These are phyloP conservation scores for Leccinum ochraceum DNA, from an alignment of 768 basidiomycete species.

Conservation along the genomic window DNA sequence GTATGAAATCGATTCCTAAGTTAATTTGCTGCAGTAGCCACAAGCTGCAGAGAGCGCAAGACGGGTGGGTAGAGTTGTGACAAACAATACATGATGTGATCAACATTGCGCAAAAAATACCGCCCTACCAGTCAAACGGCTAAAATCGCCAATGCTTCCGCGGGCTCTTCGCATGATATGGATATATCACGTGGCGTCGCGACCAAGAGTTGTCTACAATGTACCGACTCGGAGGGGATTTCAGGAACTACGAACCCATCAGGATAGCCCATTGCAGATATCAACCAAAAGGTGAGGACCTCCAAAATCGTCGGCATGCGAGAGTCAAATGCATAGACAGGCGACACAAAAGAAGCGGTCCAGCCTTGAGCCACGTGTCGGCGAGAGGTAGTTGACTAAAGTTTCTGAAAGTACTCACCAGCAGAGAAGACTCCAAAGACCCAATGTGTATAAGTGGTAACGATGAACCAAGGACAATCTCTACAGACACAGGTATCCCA, in stretches of 20 bases:
- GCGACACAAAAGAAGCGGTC: slow-evolving; percentile 52
- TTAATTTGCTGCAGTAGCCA: neutral
- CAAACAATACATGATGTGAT: neutral
- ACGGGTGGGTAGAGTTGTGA: neutral
- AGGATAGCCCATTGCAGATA: slow-evolving; percentile 47
- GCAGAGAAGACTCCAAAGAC: slow-evolving; percentile 43
- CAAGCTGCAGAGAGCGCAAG: neutral
- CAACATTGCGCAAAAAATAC: neutral
- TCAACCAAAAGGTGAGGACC: slow-evolving; percentile 54
- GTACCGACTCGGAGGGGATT: slow-evolving; percentile 18
- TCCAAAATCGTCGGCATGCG: slow-evolving; percentile 51
- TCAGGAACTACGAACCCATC: slow-evolving; percentile 34
- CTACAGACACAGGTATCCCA: slow-evolving; percentile 42
- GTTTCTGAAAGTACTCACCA: slow-evolving; percentile 27
- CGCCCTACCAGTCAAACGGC: slow-evolving; percentile 9
- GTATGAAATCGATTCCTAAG: neutral
- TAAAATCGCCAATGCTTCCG: slow-evolving; percentile 22
- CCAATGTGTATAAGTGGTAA: slow-evolving; percentile 47
- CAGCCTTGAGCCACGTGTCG: slow-evolving; percentile 41
- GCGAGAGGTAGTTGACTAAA: neutral
- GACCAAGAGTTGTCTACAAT: slow-evolving; percentile 26
- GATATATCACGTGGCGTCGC: slow-evolving; percentile 31
- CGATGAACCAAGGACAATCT: slow-evolving; percentile 39
- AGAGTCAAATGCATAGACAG: slow-evolving; percentile 43
- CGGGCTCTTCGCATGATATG: slow-evolving; percentile 23